Evolutionary conservation across 106 monocot genomes (phyloP).

Genomic region (Allium cepa): DNA sequence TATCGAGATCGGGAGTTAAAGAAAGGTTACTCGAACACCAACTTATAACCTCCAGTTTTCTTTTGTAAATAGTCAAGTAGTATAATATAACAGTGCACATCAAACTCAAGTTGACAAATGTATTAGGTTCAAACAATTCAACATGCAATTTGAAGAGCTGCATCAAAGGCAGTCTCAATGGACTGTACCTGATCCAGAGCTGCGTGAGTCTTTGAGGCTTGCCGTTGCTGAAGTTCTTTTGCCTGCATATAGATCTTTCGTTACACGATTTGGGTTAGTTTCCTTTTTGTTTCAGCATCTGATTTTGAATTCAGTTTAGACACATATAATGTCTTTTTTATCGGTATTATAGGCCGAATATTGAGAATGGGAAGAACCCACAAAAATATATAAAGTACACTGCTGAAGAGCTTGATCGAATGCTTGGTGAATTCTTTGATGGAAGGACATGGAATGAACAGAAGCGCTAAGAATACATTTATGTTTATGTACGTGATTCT

Average conservation of each 20-base stretch:
- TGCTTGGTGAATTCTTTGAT: slow-evolving; percentile 75
- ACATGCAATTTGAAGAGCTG: slow-evolving; percentile 43
- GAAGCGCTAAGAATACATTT: slow-evolving; percentile 42
- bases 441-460: slow-evolving; percentile 63
- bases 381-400: slow-evolving; percentile 57
- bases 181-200: slow-evolving; percentile 49
- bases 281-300: not conserved
- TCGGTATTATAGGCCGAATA: slow-evolving; percentile 28
- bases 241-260: slow-evolving; percentile 63
- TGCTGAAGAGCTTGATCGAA: slow-evolving; percentile 62
- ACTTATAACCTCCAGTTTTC: not conserved
- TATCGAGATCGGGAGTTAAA: slow-evolving; percentile 37
- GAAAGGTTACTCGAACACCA: slow-evolving; percentile 17
- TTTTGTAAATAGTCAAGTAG: not conserved
- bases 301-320: not conserved
- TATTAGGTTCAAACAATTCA: slow-evolving; percentile 47
- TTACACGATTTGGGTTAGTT: slow-evolving; percentile 59
- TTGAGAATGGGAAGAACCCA: slow-evolving; percentile 69
- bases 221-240: slow-evolving; percentile 57
- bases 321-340: not conserved
- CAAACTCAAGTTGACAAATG: not conserved
- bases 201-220: slow-evolving; percentile 59
- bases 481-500: no score
- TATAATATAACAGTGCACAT: not conserved
- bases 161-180: slow-evolving; percentile 43